Evolutionary conservation across 2,329 filamentous ascomycete genomes (phyloP), one percentile per base, ranked within the genome.

Genomic region (Penicillium aurantiogriseum): DNA sequence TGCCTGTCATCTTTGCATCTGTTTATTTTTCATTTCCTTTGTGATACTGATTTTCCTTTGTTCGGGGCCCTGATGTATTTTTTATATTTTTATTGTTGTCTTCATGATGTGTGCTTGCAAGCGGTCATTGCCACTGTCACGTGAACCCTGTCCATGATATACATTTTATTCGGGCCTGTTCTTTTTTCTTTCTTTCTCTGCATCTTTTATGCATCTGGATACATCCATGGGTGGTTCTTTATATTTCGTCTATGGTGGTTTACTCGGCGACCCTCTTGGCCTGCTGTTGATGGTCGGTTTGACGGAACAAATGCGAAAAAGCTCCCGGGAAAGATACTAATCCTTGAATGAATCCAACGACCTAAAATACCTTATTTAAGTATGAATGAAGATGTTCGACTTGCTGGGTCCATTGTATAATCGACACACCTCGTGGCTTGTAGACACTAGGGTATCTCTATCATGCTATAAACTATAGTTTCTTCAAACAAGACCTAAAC

Each of bases 101-200:
- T 50, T 54, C 57, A 65, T 65, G 63, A 67, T 68, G 62, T 66
- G 64, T 68, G 60, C 63, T 62, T 68, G 66, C 66, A 66, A 70
- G 70, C 66, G 64, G 63, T 69, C 58, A 58, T 65, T 54, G 62
- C 63, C 50, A 52, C 56, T 59, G 59, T 67, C 63, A 65, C 64
- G 63, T 67, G 63, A 63, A 65, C 52, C 23, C 17, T 53, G 43
- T 52, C 46, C 49, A 62, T 61, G 63, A 65, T 62, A 44, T 60
- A 56, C 50, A 51, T 55, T 55, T 17, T 56, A 21, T 50, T 43
- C 25, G 42, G 44, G 46, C 36, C 27, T 40, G 40, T 51, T 58
- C 40, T 50, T 33, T 51, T 33, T 40, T 38, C 23, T 39, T 27
- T 35, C 31, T 49, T 39, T 40, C 11, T 15, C 10, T 56, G 50